Base-by-base conservation (phyloP, 2,329 filamentous ascomycete genomes). In the Aspergillus carbonarius region DNA sequence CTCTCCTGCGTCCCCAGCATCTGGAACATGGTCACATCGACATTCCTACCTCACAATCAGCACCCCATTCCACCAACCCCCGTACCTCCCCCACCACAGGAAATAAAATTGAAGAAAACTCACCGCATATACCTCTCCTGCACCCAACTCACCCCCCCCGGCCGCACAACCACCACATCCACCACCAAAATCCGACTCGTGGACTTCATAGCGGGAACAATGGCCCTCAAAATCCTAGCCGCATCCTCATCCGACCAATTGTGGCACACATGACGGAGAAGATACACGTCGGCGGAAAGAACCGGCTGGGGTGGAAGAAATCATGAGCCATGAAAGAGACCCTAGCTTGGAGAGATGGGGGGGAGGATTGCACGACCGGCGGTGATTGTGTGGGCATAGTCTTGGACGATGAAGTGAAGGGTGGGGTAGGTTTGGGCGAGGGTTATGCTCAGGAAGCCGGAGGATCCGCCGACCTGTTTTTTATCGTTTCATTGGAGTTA, bases 261-360 rank as follows among this genome's bases (percentile, higher is more conserved):
- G 25, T 63, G 61, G 13, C 57, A 50, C 9, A 63, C 55, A 47
- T 57, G 57, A 3, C 59, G 61, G 27, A 63, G 34, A 3, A 63
- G 23, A 13, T 61, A 63, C 4, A 54, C 54, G 46, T 61, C 59
- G 2, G 54, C 55, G 6, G 40, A 3, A 10, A 50, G n/a, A n/a
- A n/a, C 25, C 15, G 56, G 42, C 44, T 58, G 56, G 9, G 46
- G 20, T 25, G 23, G 27, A 55, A 50, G 51, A 59, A 54, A 15
- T 54, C 49, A 40, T 59, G 57, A 1, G 51, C 40, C 23, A 44
- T 37, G 6, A 59, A 55, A 6, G 17, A 46, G 4, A 58, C 46
- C 8, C 56, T 37, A 8, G 44, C 25, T 9, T 35, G 39, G 1
- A 58, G 32, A 18, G 30, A 23, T 5, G 55, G 15, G 23, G 5